These are phyloP conservation scores for Epichloe elymi DNA, from an alignment of 2,329 filamentous ascomycete genomes.

Conservation along the genomic window DNA sequence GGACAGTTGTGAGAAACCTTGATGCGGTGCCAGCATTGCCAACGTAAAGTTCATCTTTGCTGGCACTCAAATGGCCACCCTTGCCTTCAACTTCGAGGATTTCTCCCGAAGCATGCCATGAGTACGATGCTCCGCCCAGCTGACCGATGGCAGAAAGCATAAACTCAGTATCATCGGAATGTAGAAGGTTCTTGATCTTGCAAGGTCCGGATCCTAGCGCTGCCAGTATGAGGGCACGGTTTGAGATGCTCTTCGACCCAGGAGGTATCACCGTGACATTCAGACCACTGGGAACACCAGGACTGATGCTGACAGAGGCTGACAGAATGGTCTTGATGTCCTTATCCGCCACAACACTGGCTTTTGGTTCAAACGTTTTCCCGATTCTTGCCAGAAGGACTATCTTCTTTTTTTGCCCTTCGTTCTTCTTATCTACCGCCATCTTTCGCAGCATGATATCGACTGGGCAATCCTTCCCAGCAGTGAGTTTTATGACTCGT, in stretches of 20 bases:
- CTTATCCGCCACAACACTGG: constrained; percentile 76
- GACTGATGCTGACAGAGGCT: constrained; percentile 59
- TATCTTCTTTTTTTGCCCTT: constrained; percentile 88
- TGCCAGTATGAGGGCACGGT: constrained; percentile 85
- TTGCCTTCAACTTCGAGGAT: constrained; percentile 80
- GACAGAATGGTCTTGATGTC: constrained; percentile 76
- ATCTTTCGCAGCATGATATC: constrained; percentile 81
- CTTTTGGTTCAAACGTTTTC: constrained; percentile 72
- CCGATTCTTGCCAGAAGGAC: constrained; percentile 86
- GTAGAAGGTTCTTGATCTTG: constrained; percentile 79
- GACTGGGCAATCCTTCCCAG: constrained; percentile 76
- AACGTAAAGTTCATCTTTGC: constrained; percentile 67
- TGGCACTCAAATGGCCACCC: constrained; percentile 72
- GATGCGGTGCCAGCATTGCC: constrained; percentile 96
- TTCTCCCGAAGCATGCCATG: constrained; percentile 91
- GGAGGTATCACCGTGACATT: constrained; percentile 73
- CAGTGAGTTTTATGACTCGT: constrained; percentile 66
- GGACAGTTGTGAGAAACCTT: constrained; percentile 84
- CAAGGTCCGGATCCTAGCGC: constrained; percentile 79
- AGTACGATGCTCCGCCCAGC: constrained; percentile 75
- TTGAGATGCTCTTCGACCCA: constrained; percentile 95
- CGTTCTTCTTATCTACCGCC: constrained; percentile 98
- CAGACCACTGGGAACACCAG: constrained; percentile 53
- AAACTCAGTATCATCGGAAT: constrained; percentile 93
- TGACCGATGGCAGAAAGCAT: constrained; percentile 88